Conservation (phyloP, 352 stramenopile species). For the Phytophthora boehmeriae region DNA sequence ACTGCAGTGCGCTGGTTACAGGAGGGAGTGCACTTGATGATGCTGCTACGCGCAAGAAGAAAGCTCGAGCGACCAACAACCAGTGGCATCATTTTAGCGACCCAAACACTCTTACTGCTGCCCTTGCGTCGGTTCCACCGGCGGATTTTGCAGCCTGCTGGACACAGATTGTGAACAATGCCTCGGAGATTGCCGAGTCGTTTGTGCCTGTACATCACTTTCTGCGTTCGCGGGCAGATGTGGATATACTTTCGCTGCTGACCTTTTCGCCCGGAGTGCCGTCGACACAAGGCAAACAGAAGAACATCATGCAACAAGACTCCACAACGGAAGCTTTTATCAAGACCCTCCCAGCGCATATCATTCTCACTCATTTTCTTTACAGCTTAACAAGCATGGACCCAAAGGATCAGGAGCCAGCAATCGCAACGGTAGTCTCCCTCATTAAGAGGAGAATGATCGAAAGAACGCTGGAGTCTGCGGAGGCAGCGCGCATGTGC, state of each 20-base stretch:
- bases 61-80: conserved; percentile 13
- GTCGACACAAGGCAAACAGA: conserved; percentile 33
- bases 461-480: conserved; percentile 7
- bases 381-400: conserved; percentile 22
- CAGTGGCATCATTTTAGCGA: conserved; percentile 35
- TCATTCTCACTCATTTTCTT: conserved; percentile 39
- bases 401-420: conserved; percentile 23
- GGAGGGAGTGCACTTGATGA: conserved; percentile 6
- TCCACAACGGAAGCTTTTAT: conserved; percentile 15
- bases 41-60: conserved; percentile 19
- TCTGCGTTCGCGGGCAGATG: conserved; percentile 45
- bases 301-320: conserved; percentile 8
- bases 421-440: conserved; percentile 12
- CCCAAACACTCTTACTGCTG: conserved; percentile 23
- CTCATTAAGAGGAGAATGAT: conserved; percentile 24
- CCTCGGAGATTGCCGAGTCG: conserved; percentile 29
- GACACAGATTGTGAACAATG: conserved; percentile 46
- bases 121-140: conserved; percentile 31
- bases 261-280: background rate
- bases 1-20: conserved; percentile 32
- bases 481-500: conserved; percentile 43
- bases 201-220: conserved; percentile 57
- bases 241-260: conserved; percentile 47
- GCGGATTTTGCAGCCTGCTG: conserved; percentile 34
- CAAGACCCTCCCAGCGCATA: conserved; percentile 20